Conservation (phyloP, 2,329 filamentous ascomycete genomes). For the Fusarium sp. region DNA sequence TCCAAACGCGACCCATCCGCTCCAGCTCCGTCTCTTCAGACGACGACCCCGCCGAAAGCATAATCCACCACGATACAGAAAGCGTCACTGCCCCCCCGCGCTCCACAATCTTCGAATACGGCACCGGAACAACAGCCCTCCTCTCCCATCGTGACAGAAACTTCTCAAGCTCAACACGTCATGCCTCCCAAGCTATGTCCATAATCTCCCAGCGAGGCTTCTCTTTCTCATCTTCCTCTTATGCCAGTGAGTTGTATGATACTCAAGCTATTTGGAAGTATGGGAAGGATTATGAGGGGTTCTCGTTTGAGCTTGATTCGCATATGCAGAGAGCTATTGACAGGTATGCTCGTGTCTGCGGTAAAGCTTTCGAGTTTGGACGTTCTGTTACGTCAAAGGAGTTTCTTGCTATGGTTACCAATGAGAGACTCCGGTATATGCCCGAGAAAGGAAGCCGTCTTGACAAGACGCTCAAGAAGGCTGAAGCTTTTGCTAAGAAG, state of each 20-base stretch:
- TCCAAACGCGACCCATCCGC: neutral
- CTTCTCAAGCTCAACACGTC: neutral
- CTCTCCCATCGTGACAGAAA: neutral
- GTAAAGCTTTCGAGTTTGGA: neutral
- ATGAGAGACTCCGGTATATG: slow-evolving; percentile 5
- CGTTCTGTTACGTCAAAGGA: neutral
- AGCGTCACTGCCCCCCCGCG: neutral
- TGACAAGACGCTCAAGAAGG: neutral
- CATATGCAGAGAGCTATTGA: slow-evolving; percentile 1
- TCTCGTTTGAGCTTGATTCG: neutral
- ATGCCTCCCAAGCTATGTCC: neutral
- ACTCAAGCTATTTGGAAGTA: neutral
- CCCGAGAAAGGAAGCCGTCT: neutral
- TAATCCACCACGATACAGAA: neutral
- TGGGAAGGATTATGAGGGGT: neutral
- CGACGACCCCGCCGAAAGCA: neutral
- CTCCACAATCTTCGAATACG: neutral
- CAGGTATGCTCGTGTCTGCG: neutral
- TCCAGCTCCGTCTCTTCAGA: neutral
- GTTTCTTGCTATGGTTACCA: neutral
- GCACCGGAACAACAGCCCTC: neutral
- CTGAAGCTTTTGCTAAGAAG: neutral
- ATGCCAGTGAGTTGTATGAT: neutral
- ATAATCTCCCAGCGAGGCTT: slow-evolving; percentile 1
- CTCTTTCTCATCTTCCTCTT: neutral